Evolutionary conservation across 257 asterid species (phyloP), one percentile per base, ranked within the genome.

Genomic region (Penstemon newberryi): DNA sequence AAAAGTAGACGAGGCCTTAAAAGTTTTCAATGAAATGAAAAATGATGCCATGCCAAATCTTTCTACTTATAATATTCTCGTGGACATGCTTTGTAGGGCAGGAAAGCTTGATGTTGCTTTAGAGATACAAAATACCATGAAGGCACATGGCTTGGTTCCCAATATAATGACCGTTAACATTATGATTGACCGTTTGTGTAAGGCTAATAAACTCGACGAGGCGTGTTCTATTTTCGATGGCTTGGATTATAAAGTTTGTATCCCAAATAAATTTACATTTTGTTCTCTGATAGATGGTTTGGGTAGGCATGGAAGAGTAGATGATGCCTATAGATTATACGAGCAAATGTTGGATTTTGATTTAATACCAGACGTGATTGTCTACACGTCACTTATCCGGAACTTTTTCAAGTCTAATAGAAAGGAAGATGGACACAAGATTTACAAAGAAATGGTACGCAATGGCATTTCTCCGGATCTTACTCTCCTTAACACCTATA

Each of bases 261-360:
- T 74, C 15, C 97, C 99, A 5, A 78, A 88, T 80, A 80, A 86
- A 40, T 74, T 74, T 51, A 90, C 99, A 10, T 94, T 80, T 77
- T 90, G 97, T 83, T 88, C 97, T 5, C 56, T 93, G 79, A 89
- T 93, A 52, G 96, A 90, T 64, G 99, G 99, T 18, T 72, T 93
- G 88, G 96, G 97, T 36, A 84, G 92, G 90, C 85, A 83, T 53
- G 99, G 97, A 5, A 82, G 92, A 80, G 89, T 87, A 25, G 90
- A 90, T 59, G 95, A 88, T 37, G 97, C 99, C 0, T 90, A 93
- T 75, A 78, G 71, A 73, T 83, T 93, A 59, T 93, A 87, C n/a
- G 97, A 93, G 75, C 78, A 72, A 58, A 93, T 93, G 99, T 72
- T 87, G 63, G 97, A 93, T 86, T 81, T 81, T 70, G 73, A 70